Conservation (phyloP, 495 filamentous ascomycete genomes). For the Xylaria telfairii region DNA sequence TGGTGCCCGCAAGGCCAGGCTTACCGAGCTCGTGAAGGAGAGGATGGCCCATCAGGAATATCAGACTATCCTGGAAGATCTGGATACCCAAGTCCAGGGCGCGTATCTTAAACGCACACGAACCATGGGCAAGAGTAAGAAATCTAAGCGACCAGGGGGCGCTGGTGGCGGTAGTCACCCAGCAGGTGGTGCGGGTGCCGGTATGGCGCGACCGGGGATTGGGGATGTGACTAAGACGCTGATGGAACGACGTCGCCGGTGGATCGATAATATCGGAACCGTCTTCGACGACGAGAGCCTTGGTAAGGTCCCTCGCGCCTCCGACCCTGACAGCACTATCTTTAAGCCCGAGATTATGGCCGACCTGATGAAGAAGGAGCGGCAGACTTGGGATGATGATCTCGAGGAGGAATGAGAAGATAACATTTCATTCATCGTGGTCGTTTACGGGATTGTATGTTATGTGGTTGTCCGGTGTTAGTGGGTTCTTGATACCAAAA, state of each 20-base stretch:
- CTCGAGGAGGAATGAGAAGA: constrained; percentile 57
- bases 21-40: constrained; percentile 85
- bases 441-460: not conserved
- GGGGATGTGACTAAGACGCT: constrained; percentile 87
- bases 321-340: constrained; percentile 57
- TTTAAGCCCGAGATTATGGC: constrained; percentile 64
- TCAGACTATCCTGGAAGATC: constrained; percentile 92
- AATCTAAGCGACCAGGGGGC: constrained; percentile 78
- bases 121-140: constrained; percentile 85
- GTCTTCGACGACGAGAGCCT: constrained; percentile 77
- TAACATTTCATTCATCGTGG: not conserved
- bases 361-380: constrained; percentile 67
- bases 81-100: constrained; percentile 92
- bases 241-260: constrained; percentile 86
- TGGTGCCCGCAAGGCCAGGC: constrained; percentile 83
- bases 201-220: constrained; percentile 77
- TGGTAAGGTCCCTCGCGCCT: constrained; percentile 52
- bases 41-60: constrained; percentile 96
- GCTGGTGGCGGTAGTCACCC: constrained; percentile 60
- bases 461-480: constrained; percentile 6
- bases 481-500: constrained; percentile 22
- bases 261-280: constrained; percentile 84
- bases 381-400: constrained; percentile 78
- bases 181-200: constrained; percentile 53
- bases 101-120: constrained; percentile 97